phyloP scores from a whole-genome alignment of 352 stramenopile species.

The Phytophthora hybrid region DNA sequence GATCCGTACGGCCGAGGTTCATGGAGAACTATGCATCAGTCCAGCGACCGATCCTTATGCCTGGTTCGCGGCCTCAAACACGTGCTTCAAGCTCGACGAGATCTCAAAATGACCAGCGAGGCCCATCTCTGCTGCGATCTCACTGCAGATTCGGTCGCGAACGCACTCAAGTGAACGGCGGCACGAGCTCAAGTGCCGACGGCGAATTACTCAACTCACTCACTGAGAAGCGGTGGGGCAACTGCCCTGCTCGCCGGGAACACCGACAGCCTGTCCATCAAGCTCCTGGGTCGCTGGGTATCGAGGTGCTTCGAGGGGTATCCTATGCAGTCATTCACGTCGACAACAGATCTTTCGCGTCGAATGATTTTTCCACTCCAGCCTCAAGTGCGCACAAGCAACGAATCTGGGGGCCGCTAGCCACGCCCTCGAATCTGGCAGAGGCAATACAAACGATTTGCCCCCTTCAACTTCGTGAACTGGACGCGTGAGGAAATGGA shows the following conservation, averaged over 20 bases:
- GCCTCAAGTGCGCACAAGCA: background rate
- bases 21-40: conserved; percentile 12
- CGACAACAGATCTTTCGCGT: background rate
- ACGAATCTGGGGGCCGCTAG: background rate
- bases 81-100: background rate
- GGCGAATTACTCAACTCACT: background rate
- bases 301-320: conserved; percentile 5
- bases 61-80: background rate
- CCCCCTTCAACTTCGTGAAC: background rate
- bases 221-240: conserved; percentile 6
- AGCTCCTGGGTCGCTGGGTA: background rate
- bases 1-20: background rate
- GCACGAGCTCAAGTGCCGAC: background rate
- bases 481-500: background rate
- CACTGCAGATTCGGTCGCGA: background rate
- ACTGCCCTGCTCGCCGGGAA: background rate
- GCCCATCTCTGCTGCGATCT: background rate
- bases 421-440: background rate
- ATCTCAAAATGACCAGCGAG: background rate
- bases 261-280: conserved; percentile 5
- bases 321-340: background rate
- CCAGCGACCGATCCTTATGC: background rate
- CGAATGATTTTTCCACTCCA: background rate
- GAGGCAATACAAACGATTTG: too few relatives aligned
- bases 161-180: background rate